A percentile compares a stretch with the other conserved stretches of the same genome.
Conservation (phyloP, 2,329 filamentous ascomycete species). For the Hypoxylon sp. region DNA sequence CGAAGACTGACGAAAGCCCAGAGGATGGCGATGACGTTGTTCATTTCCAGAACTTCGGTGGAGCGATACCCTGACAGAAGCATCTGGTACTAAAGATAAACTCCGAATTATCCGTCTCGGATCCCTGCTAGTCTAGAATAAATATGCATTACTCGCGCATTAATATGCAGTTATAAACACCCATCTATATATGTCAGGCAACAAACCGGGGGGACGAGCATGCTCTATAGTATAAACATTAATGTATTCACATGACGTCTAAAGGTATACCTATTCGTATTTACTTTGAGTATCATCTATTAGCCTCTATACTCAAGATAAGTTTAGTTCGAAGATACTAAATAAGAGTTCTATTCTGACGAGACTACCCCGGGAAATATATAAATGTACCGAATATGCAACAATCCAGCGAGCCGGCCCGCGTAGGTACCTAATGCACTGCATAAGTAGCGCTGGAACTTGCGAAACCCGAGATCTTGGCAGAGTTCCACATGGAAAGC, state of each 20-base stretch:
- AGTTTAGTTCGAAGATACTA: too few relatives aligned
- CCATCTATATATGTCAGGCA: too few relatives aligned
- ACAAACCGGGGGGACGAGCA: too few relatives aligned
- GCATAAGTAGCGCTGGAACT: slow-evolving; percentile 14
- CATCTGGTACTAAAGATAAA: slow-evolving; percentile 29
- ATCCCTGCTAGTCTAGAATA: slow-evolving; percentile 24
- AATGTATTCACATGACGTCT: too few relatives aligned
- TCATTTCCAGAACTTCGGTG: slow-evolving; percentile 28
- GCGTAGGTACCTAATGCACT: neutral
- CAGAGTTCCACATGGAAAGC: slow-evolving; percentile 16
- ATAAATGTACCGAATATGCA: neutral
- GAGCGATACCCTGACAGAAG: slow-evolving; percentile 35
- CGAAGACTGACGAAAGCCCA: slow-evolving; percentile 45
- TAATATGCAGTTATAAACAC: slow-evolving; percentile 9
- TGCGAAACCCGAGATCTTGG: slow-evolving; percentile 22
- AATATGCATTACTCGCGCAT: slow-evolving; percentile 14
- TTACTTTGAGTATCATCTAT: too few relatives aligned
- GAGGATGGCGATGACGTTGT: slow-evolving; percentile 42
- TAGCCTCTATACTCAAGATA: too few relatives aligned
- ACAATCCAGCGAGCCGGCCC: neutral
- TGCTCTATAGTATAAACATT: too few relatives aligned
- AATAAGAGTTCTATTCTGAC: too few relatives aligned
- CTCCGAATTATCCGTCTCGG: slow-evolving; percentile 20
- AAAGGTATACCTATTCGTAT: too few relatives aligned
- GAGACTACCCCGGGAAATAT: too few relatives aligned